Conservation (phyloP, 768 basidiomycete genomes). For the Paxillus involutus region DNA sequence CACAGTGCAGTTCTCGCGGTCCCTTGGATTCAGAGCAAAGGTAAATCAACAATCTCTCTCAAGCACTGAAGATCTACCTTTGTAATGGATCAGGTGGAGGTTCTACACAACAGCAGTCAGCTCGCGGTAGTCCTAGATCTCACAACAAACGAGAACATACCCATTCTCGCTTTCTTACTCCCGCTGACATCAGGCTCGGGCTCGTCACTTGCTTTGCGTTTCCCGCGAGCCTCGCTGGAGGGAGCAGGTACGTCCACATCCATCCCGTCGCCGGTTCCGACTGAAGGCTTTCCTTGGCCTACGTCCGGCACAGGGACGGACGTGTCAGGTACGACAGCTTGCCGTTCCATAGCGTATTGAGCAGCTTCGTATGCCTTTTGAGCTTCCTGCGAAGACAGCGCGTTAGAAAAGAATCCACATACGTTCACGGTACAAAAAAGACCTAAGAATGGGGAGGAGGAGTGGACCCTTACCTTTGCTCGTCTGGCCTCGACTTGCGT, state of each 20-base stretch:
- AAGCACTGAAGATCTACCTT: slow-evolving; percentile 40
- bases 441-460: background rate
- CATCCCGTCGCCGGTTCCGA: slow-evolving; percentile 32
- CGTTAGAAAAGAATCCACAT: background rate
- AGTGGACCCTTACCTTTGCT: slow-evolving; percentile 49
- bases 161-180: slow-evolving; percentile 62
- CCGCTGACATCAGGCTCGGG: slow-evolving; percentile 39
- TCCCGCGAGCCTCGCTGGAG: slow-evolving; percentile 45
- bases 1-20: slow-evolving; percentile 93
- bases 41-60: background rate
- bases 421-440: background rate
- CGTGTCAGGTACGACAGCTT: slow-evolving; percentile 36
- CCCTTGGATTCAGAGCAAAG: slow-evolving; percentile 45
- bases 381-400: slow-evolving; percentile 48
- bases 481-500: slow-evolving; percentile 61
- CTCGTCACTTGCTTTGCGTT: slow-evolving; percentile 64
- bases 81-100: slow-evolving; percentile 51
- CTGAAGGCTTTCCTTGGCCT: background rate
- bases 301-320: slow-evolving; percentile 11
- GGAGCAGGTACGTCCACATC: slow-evolving; percentile 36
- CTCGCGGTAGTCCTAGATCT: background rate
- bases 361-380: slow-evolving; percentile 56
- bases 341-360: slow-evolving; percentile 44
- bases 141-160: slow-evolving; percentile 37
- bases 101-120: slow-evolving; percentile 32